phyloP scores from a whole-genome alignment of 768 basidiomycete genomes.

The Hygrocybe punicea region DNA sequence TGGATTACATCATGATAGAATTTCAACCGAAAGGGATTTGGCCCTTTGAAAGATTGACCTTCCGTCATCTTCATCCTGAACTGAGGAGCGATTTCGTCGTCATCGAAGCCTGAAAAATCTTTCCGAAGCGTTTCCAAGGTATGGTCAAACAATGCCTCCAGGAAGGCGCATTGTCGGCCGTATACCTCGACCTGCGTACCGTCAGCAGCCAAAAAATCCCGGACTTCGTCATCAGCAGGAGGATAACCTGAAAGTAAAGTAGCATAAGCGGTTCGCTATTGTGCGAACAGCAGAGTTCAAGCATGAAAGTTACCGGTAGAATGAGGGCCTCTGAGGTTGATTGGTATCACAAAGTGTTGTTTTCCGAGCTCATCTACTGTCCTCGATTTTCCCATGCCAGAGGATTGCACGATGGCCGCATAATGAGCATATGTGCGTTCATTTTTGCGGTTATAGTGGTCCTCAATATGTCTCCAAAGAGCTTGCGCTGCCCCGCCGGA shows the following conservation, averaged over 20 bases:
- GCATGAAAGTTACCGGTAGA: not conserved
- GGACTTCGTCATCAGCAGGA: constrained; percentile 1
- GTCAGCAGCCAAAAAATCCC: not conserved
- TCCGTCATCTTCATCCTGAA: constrained; percentile 1
- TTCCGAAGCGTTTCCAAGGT: not conserved
- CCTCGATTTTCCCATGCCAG: constrained; percentile 9
- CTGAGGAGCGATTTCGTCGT: not conserved
- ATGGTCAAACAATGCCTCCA: not conserved
- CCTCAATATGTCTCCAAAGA: not conserved
- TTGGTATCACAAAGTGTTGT: constrained; percentile 1
- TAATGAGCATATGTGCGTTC: not conserved
- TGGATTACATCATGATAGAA: not conserved
- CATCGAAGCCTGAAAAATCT: not conserved
- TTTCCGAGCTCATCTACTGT: constrained; percentile 4
- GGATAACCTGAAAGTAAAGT: not conserved
- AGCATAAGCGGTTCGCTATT: not conserved
- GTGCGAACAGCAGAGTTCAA: not conserved
- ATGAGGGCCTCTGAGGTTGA: not conserved
- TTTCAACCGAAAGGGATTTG: not conserved
- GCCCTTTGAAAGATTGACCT: not conserved
- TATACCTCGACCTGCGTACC: not conserved
- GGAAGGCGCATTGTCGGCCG: not conserved
- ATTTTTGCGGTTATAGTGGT: not conserved
- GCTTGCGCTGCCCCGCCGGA: not conserved
- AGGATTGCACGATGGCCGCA: constrained; percentile 7